Evolutionary conservation across 257 asterid genomes (phyloP), one percentile per base, ranked within the genome.

Genomic region (Solanum commersonii): DNA sequence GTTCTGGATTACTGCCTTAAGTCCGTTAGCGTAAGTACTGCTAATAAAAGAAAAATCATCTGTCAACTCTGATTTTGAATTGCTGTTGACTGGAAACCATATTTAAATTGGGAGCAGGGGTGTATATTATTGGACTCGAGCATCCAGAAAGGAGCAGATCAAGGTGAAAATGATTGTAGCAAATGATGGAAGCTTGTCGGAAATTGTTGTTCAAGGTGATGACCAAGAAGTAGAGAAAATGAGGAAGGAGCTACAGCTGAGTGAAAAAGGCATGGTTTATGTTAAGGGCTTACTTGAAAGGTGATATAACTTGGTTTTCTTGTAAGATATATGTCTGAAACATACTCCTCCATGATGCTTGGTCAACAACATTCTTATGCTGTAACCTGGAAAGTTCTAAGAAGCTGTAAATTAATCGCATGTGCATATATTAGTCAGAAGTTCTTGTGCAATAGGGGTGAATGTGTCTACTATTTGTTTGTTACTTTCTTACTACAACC

Each of bases 111-210:
- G 87, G 49, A 89, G 83, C 98, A 97, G 99, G 81, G 98, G 99
- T 65, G 90, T 85, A 40, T 97, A 97, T 91, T 97, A 97, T 42
- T 97, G 99, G 98, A 96, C 92, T 60, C 93, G 94, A 84, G 98
- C 99, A 42, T 95, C 98, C 1, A 91, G 98, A 76, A 97, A 95
- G 94, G 99, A 97, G 94, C 94, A 96, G 94, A 93, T 97, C 67
- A 94, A 94, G 96, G 99, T 97, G 84, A 96, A 93, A 87, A 91
- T 97, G 93, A 85, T 87, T 49, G 92, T 97, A 44, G 98, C 77
- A 12, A 95, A 96, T 0, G 93, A 95, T n/a, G 98, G 98, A 65
- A 93, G 85, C 44, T 84, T 96, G 83, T 91, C 95, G 4, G 98
- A 97, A 90, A 91, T 97, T 37, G 52, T 93, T 38, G 98, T 95